These are phyloP conservation scores for Aspergillus neotritici DNA, from an alignment of 2,329 filamentous ascomycete genomes.

Conservation along the genomic window DNA sequence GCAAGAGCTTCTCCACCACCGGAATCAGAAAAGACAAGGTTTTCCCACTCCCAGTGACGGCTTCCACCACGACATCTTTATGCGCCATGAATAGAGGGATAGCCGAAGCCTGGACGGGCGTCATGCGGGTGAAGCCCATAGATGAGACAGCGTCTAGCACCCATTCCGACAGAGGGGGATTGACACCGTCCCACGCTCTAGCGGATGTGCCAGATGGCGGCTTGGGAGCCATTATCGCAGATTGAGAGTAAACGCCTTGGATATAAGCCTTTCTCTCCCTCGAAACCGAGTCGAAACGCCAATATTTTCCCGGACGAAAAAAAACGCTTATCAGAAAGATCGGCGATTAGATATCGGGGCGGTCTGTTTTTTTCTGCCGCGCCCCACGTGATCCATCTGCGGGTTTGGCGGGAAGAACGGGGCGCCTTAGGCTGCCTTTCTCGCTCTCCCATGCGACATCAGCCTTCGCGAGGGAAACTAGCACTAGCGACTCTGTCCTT, in stretches of 20 bases:
- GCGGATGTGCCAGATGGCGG: slow-evolving; percentile 41
- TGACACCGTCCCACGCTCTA: slow-evolving; percentile 63
- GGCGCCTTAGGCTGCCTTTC: neutral
- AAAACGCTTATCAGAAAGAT: slow-evolving; percentile 21
- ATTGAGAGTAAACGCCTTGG: neutral
- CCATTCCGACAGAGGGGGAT: slow-evolving; percentile 71
- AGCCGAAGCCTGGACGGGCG: slow-evolving; percentile 88
- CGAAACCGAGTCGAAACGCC: slow-evolving; percentile 10
- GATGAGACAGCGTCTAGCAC: slow-evolving; percentile 73
- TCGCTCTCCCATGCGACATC: neutral
- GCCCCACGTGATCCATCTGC: slow-evolving; percentile 12
- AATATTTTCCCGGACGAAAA: slow-evolving; percentile 13
- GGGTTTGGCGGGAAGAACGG: slow-evolving; percentile 9
- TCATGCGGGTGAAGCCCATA: slow-evolving; percentile 84
- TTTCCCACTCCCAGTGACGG: slow-evolving; percentile 87
- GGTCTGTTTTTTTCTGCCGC: slow-evolving; percentile 22
- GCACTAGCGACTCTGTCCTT: too few species aligned
- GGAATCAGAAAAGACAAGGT: slow-evolving; percentile 82
- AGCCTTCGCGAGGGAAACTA: too few species aligned
- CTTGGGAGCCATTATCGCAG: slow-evolving; percentile 32
- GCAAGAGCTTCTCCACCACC: slow-evolving; percentile 73
- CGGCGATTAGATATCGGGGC: slow-evolving; percentile 27
- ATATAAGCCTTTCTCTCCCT: slow-evolving; percentile 1
- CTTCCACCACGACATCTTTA: slow-evolving; percentile 90
- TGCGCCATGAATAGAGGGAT: slow-evolving; percentile 83